Evolutionary conservation across 306 rosid genomes (phyloP).

Genomic region (Cotoneaster glaucophyllus): DNA sequence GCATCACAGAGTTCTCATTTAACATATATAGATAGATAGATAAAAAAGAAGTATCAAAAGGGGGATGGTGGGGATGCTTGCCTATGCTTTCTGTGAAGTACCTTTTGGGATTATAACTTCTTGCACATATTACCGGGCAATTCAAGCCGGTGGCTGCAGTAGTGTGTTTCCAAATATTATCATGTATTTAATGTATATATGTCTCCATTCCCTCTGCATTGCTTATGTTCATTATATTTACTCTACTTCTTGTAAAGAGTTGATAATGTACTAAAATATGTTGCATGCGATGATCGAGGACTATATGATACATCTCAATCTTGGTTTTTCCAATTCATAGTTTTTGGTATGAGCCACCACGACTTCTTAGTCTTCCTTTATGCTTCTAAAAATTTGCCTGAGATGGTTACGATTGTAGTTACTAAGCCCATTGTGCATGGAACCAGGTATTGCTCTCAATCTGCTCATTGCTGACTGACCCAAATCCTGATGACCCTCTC

Average conservation of each 20-base stretch:
- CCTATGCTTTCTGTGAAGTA: neutral
- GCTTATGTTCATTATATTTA: neutral
- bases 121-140: neutral
- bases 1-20: neutral
- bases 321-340: neutral
- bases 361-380: neutral
- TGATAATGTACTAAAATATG: neutral
- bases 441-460: constrained; percentile 64
- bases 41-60: neutral
- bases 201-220: neutral
- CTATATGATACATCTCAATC: neutral
- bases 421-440: neutral
- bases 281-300: neutral
- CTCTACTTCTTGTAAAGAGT: neutral
- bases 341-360: neutral
- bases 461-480: constrained; percentile 75
- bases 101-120: neutral
- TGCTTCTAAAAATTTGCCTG: too few species aligned
- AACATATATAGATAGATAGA: neutral
- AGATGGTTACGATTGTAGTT: neutral
- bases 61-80: neutral
- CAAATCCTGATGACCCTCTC: constrained; percentile 76
- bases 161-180: neutral
- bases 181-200: neutral
- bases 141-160: neutral